These are phyloP conservation scores for Alternaria arborescens DNA, from an alignment of 2,329 filamentous ascomycete genomes.

Conservation along the genomic window DNA sequence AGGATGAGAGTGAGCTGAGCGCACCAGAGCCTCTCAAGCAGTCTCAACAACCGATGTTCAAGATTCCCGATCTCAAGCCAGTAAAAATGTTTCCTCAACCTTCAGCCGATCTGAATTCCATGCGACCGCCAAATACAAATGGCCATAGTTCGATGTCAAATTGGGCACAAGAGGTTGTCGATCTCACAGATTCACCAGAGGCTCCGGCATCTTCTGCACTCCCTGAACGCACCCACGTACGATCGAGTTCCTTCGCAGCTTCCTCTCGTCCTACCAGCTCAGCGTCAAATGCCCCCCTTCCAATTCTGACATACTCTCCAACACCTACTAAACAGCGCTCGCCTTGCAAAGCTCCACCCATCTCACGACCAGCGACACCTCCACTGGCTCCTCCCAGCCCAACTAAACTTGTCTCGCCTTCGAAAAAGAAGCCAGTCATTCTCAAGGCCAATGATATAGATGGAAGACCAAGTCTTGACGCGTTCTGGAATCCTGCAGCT, in stretches of 20 bases:
- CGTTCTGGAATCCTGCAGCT: slow-evolving; percentile 49
- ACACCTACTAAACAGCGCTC: slow-evolving; percentile 46
- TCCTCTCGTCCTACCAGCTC: slow-evolving; percentile 44
- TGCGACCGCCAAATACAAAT: slow-evolving; percentile 36
- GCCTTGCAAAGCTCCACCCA: slow-evolving; percentile 45
- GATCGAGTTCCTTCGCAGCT: slow-evolving; percentile 35
- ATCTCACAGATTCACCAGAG: slow-evolving; percentile 42
- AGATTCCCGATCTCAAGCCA: slow-evolving; percentile 16
- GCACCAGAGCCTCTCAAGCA: neutral
- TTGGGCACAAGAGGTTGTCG: slow-evolving; percentile 45
- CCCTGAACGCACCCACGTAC: slow-evolving; percentile 28
- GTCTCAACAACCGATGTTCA: slow-evolving; percentile 9
- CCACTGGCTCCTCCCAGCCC: slow-evolving; percentile 38
- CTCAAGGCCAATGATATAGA: slow-evolving; percentile 38
- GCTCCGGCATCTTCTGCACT: slow-evolving; percentile 30
- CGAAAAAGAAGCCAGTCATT: slow-evolving; percentile 45
- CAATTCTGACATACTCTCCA: slow-evolving; percentile 47
- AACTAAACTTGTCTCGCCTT: slow-evolving; percentile 48
- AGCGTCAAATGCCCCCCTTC: slow-evolving; percentile 32
- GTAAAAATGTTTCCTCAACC: neutral
- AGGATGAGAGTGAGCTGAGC: slow-evolving; percentile 21
- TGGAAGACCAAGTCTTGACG: slow-evolving; percentile 47
- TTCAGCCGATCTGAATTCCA: slow-evolving; percentile 26
- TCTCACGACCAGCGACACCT: slow-evolving; percentile 44
- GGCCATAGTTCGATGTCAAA: slow-evolving; percentile 39